phyloP scores from a whole-genome alignment of 306 rosid species.

The Vigna angularis region DNA sequence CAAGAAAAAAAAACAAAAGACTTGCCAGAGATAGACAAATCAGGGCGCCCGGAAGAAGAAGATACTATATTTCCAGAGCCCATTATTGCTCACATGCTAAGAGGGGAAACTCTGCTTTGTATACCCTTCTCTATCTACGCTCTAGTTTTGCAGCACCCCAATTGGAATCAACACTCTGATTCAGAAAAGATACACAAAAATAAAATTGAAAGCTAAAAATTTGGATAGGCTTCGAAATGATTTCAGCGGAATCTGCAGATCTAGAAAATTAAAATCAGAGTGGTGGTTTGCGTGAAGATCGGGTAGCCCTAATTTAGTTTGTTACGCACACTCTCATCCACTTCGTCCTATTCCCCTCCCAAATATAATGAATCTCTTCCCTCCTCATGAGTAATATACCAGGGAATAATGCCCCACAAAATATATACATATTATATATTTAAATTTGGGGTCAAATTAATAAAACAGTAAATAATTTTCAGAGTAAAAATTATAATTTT shows the following conservation, averaged over 20 bases:
- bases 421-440: not conserved
- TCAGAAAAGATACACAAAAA: not conserved
- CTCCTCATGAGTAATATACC: not conserved
- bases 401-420: not conserved
- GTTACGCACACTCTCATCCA: slow-evolving; percentile 20
- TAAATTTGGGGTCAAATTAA: not conserved
- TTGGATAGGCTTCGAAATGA: not conserved
- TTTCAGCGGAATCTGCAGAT: slow-evolving; percentile 34
- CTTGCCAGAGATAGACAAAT: slow-evolving; percentile 51
- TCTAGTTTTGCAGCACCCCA: slow-evolving; percentile 7
- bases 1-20: not conserved
- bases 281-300: slow-evolving; percentile 43
- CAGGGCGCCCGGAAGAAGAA: slow-evolving; percentile 46
- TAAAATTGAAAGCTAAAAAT: not conserved
- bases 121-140: not conserved
- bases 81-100: slow-evolving; percentile 48
- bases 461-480: not conserved
- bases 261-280: slow-evolving; percentile 39
- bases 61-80: slow-evolving; percentile 43
- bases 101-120: not conserved
- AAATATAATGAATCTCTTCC: too few relatives aligned
- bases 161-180: not conserved
- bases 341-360: not conserved
- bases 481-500: too few relatives aligned
- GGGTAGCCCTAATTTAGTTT: slow-evolving; percentile 31